Evolutionary conservation across 176 grass and related monocot genomes (phyloP).

Genomic region (Musa schizocarpa): DNA sequence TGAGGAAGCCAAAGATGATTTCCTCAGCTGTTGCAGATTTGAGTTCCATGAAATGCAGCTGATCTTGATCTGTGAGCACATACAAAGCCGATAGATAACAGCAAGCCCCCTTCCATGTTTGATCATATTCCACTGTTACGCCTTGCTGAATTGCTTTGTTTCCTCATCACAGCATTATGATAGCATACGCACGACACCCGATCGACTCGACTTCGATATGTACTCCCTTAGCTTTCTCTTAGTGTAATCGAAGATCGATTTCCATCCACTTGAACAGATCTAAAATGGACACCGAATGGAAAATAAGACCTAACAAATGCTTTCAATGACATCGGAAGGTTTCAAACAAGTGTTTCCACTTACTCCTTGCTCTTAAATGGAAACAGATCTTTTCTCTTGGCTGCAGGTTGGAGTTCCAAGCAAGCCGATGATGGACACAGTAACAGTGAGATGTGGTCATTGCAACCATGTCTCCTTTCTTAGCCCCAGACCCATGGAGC

Average conservation of each 20-base stretch:
- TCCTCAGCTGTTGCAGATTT: not conserved
- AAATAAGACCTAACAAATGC: too few relatives aligned
- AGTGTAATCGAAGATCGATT: too few relatives aligned
- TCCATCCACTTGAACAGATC: not conserved
- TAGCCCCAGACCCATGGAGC: constrained; percentile 52
- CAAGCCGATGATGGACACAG: constrained; percentile 78
- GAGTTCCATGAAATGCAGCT: not conserved
- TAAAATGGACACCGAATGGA: not conserved
- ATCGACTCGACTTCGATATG: too few relatives aligned
- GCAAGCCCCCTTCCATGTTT: too few relatives aligned
- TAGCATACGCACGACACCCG: too few relatives aligned
- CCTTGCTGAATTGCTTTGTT: too few relatives aligned
- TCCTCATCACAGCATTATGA: too few relatives aligned
- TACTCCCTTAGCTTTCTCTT: too few relatives aligned
- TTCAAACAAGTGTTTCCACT: not conserved
- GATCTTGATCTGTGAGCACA: not conserved
- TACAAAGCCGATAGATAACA: not conserved
- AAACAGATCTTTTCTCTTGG: constrained; percentile 36
- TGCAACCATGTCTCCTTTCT: constrained; percentile 87
- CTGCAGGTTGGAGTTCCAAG: constrained; percentile 87
- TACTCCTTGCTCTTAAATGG: constrained; percentile 9
- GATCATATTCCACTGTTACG: too few relatives aligned
- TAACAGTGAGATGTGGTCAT: constrained; percentile 82
- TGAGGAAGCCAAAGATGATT: not conserved
- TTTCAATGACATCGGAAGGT: not conserved